Conservation (phyloP, 768 basidiomycete genomes). For the Guyanaporus albipodus region DNA sequence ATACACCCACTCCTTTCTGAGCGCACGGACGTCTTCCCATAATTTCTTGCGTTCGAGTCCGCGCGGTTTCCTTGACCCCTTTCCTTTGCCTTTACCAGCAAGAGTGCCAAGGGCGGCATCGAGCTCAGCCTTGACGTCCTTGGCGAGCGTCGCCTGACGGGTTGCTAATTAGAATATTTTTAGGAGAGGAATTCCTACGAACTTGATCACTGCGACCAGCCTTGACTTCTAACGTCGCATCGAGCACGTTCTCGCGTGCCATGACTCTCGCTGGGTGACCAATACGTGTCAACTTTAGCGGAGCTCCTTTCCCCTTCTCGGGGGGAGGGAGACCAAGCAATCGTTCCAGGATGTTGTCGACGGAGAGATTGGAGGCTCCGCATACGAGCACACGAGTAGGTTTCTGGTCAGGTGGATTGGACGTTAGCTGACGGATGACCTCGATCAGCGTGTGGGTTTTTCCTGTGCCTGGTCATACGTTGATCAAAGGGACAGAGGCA, state of each 20-base stretch:
- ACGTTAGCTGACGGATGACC: constrained; percentile 79
- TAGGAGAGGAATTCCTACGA: background rate
- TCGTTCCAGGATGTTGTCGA: constrained; percentile 92
- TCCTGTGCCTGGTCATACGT: constrained; percentile 60
- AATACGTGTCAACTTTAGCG: constrained; percentile 72
- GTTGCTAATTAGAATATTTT: background rate
- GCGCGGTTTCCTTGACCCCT: constrained; percentile 66
- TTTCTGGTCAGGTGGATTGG: constrained; percentile 40
- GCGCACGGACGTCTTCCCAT: constrained; percentile 82
- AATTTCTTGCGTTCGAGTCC: constrained; percentile 75
- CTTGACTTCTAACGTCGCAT: constrained; percentile 70
- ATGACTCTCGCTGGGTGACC: constrained; percentile 96
- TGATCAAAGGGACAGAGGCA: background rate
- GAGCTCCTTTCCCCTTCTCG: constrained; percentile 41
- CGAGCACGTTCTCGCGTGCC: constrained; percentile 59
- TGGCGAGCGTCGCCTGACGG: constrained; percentile 71
- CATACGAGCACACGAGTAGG: constrained; percentile 75
- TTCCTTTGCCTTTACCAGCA: constrained; percentile 70
- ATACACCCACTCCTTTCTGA: constrained; percentile 79
- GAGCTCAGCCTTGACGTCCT: constrained; percentile 87
- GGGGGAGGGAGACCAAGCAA: constrained; percentile 57
- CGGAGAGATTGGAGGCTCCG: constrained; percentile 90
- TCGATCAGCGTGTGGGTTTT: constrained; percentile 97
- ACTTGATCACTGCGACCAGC: constrained; percentile 72
- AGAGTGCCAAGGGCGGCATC: constrained; percentile 63